Conservation (phyloP, 257 asterid genomes). For the Cruciata laevipes region DNA sequence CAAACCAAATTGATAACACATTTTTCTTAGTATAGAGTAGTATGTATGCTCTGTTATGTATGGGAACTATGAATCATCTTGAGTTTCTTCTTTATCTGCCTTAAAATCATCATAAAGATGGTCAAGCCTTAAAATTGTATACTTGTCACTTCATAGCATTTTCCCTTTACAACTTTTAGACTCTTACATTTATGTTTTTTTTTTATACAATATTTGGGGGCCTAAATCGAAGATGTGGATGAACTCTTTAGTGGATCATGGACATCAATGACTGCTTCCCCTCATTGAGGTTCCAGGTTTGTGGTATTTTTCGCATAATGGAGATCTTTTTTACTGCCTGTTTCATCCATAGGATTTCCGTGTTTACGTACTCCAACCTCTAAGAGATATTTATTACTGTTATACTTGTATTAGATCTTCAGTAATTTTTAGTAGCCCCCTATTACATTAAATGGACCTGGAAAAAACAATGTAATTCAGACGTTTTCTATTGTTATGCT, state of each 20-base stretch:
- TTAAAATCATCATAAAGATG: no score
- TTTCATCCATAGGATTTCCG: neutral
- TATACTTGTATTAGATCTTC: neutral
- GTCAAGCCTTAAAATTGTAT: slow-evolving; percentile 8
- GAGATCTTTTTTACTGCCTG: neutral
- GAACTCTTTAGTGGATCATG: slow-evolving; percentile 13
- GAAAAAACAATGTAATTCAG: neutral
- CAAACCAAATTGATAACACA: neutral
- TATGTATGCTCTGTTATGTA: no score
- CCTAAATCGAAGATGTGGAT: slow-evolving; percentile 13
- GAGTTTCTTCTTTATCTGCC: no score
- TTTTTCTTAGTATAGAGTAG: no score
- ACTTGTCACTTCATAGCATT: neutral
- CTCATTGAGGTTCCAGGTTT: slow-evolving; percentile 6
- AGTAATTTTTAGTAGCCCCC: neutral
- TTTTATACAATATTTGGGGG: slow-evolving; percentile 6
- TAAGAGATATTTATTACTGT: neutral
- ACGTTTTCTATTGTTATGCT: neutral
- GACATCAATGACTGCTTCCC: slow-evolving; percentile 15
- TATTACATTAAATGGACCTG: neutral
- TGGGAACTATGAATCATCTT: no score
- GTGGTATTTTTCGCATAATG: slow-evolving; percentile 6
- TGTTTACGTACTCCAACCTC: neutral
- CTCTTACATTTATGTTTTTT: slow-evolving; percentile 6
- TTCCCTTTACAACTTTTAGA: neutral